phyloP scores from a whole-genome alignment of 305 asterid species.

The Rubia balearica region DNA sequence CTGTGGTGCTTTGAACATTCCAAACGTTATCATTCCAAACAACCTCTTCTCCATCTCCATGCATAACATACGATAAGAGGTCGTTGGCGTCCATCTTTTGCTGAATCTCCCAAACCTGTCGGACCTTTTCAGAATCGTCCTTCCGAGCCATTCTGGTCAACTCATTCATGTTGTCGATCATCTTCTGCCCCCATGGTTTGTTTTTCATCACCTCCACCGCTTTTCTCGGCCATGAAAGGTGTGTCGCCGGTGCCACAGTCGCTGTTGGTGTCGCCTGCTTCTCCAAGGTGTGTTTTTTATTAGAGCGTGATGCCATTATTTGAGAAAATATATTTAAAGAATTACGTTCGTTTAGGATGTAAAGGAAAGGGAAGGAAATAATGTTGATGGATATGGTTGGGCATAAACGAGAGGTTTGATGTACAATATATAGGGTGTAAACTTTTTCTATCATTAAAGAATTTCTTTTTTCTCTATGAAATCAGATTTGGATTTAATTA shows the following conservation, averaged over 20 bases:
- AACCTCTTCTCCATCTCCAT: no score
- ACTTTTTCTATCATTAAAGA: no score
- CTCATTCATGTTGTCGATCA: no score
- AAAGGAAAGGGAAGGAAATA: no score
- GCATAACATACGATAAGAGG: no score
- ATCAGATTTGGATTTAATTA: no score
- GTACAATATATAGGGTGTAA: no score
- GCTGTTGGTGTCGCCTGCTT: background rate
- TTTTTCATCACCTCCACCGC: background rate
- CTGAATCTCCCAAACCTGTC: conserved; percentile 2
- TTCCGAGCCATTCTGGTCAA: background rate
- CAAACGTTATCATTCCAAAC: conserved; percentile 18
- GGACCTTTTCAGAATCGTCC: background rate
- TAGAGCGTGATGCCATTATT: background rate
- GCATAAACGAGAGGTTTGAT: no score
- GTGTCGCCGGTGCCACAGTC: background rate
- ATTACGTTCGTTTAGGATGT: no score
- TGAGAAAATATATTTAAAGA: background rate
- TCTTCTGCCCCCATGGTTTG: background rate
- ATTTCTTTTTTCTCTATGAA: no score
- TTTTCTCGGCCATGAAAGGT: background rate
- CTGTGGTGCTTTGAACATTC: conserved; percentile 4
- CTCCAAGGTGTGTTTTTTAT: background rate
- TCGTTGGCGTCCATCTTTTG: background rate
- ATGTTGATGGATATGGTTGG: no score